These are phyloP conservation scores for Annona cherimola DNA, from an alignment of 164 flowering plant genomes.

Conservation along the genomic window DNA sequence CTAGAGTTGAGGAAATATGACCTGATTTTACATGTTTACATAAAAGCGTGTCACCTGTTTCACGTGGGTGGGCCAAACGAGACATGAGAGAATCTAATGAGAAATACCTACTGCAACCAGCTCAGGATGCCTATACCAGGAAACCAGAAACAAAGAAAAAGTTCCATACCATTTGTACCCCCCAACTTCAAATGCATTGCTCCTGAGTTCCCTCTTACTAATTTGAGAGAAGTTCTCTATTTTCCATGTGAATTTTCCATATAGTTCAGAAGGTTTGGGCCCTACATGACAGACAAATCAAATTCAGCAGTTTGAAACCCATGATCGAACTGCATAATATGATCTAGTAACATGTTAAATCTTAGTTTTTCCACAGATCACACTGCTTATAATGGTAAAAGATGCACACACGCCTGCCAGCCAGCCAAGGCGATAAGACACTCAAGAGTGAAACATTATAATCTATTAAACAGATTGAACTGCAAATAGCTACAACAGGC, in stretches of 20 bases:
- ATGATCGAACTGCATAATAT: not conserved
- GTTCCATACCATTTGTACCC: slow-evolving; percentile 76
- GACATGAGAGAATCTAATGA: too few relatives aligned
- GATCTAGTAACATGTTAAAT: not conserved
- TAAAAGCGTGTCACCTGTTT: too few relatives aligned
- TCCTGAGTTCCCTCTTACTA: slow-evolving; percentile 81
- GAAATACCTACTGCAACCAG: too few relatives aligned
- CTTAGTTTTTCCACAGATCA: not conserved
- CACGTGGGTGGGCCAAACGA: too few relatives aligned
- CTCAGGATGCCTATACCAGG: too few relatives aligned
- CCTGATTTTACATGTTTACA: not conserved
- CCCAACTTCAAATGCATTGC: slow-evolving; percentile 80
- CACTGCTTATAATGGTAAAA: not conserved
- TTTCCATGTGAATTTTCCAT: slow-evolving; percentile 81
- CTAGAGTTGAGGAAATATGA: not conserved
- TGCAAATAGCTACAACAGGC: too few relatives aligned
- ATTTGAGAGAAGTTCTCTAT: slow-evolving; percentile 75
- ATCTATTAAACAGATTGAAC: too few relatives aligned
- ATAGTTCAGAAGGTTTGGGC: slow-evolving; percentile 69
- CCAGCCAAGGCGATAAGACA: not conserved
- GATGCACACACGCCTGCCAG: not conserved
- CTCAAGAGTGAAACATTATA: not conserved
- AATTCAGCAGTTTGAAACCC: not conserved
- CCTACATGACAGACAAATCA: slow-evolving; percentile 32
- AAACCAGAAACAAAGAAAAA: not conserved